phyloP scores from a whole-genome alignment of 495 filamentous ascomycete genomes.

The Lindgomyces ingoldianus region DNA sequence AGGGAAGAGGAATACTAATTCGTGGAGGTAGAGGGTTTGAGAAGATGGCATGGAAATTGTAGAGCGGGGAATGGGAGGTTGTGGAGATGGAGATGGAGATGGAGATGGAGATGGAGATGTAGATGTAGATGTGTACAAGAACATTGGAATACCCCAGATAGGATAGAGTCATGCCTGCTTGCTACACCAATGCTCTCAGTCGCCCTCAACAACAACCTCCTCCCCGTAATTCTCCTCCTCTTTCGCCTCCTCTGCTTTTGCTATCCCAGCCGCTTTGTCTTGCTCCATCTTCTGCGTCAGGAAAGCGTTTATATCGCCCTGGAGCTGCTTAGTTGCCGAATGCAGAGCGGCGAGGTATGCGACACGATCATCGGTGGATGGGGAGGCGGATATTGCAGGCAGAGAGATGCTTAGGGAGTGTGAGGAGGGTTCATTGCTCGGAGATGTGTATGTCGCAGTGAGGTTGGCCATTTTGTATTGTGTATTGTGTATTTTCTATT shows the following conservation, averaged over 20 bases:
- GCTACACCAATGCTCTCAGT: conserved; percentile 46
- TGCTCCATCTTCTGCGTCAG: conserved; percentile 87
- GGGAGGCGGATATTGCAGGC: conserved; percentile 43
- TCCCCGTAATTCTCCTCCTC: conserved; percentile 89
- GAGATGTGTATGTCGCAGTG: conserved; percentile 22
- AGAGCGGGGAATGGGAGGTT: conserved; percentile 10
- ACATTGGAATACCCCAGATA: not conserved
- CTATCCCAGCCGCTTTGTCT: conserved; percentile 60
- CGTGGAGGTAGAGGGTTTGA: not conserved
- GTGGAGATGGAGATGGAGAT: not conserved
- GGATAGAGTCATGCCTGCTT: not conserved
- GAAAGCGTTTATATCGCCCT: conserved; percentile 76
- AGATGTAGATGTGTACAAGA: not conserved
- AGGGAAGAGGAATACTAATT: conserved; percentile 22
- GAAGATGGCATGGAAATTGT: not conserved
- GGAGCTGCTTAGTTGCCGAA: conserved; percentile 59
- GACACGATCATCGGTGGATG: conserved; percentile 46
- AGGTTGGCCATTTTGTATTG: conserved; percentile 5
- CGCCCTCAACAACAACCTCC: conserved; percentile 64
- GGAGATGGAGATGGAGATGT: not conserved
- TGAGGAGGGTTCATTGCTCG: conserved; percentile 43
- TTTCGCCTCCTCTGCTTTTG: conserved; percentile 46
- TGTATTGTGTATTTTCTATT: not conserved
- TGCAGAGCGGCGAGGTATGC: conserved; percentile 69
- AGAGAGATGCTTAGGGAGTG: conserved; percentile 48